Evolutionary conservation across 257 asterid species (phyloP).

Genomic region (Gentiana dahurica): DNA sequence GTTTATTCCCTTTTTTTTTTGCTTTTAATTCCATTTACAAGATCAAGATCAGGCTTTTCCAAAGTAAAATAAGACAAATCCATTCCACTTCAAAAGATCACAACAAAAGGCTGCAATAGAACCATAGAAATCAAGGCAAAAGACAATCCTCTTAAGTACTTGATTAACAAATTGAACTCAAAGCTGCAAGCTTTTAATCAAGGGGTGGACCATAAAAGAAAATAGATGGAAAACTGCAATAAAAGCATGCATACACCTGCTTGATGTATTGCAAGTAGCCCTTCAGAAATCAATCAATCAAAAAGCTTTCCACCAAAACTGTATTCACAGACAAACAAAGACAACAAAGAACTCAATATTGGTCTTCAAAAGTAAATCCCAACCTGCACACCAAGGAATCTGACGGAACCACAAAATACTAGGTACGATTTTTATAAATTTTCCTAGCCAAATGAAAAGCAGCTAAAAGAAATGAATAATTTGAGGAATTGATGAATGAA

Average conservation of each 20-base stretch:
- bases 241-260: neutral
- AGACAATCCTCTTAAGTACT: neutral
- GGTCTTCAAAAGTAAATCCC: conserved; percentile 12
- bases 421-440: neutral
- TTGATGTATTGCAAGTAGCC: neutral
- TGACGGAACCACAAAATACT: conserved; percentile 9
- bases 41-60: neutral
- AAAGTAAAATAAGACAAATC: neutral
- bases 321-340: conserved; percentile 10
- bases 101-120: neutral
- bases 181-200: conserved; percentile 5
- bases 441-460: conserved; percentile 2
- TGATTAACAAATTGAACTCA: neutral
- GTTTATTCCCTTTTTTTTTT: neutral
- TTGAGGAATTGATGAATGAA: neutral
- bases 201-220: neutral
- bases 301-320: conserved; percentile 3
- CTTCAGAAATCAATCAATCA: conserved; percentile 6
- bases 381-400: conserved; percentile 14
- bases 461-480: neutral
- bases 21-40: too few relatives aligned
- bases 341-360: conserved; percentile 6
- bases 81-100: neutral
- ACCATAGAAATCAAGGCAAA: neutral
- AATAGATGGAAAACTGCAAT: neutral